Percentiles rank a stretch among this genome's conserved stretches.
These are phyloP conservation scores for Ustilago cynodontis DNA, from an alignment of 1,284 basidiomycete species.

Conservation along the genomic window DNA sequence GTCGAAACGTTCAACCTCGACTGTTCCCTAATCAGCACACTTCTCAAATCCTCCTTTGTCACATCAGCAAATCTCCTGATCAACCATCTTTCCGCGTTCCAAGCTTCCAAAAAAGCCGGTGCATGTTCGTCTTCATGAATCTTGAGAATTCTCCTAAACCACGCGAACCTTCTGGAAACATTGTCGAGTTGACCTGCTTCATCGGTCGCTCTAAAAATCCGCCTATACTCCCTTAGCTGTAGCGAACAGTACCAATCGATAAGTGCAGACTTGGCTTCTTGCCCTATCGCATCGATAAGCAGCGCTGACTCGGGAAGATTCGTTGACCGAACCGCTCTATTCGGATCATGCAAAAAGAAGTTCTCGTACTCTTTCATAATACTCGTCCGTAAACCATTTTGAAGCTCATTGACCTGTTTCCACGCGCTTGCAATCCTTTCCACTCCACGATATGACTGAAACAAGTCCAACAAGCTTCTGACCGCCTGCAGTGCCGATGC, in stretches of 20 bases:
- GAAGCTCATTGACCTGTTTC: conserved; percentile 57
- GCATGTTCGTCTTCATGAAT: conserved; percentile 86
- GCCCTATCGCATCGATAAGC: conserved; percentile 65
- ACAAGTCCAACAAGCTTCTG: conserved; percentile 62
- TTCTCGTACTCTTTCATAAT: conserved; percentile 65
- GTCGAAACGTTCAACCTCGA: conserved; percentile 59
- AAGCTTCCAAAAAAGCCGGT: conserved; percentile 57
- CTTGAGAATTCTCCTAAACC: conserved; percentile 92
- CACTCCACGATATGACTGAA: conserved; percentile 59
- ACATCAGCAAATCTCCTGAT: conserved; percentile 63
- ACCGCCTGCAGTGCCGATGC: conserved; percentile 65
- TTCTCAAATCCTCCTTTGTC: conserved; percentile 65
- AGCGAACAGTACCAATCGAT: conserved; percentile 90
- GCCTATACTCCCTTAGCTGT: conserved; percentile 93
- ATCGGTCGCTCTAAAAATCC: conserved; percentile 80
- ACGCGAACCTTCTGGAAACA: conserved; percentile 89
- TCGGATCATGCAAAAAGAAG: conserved; percentile 57
- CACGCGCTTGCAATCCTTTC: conserved; percentile 59
- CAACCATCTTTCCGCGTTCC: conserved; percentile 63
- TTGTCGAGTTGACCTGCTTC: conserved; percentile 96
- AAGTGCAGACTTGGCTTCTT: conserved; percentile 74
- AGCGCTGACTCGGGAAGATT: conserved; percentile 63
- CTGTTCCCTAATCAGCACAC: conserved; percentile 64
- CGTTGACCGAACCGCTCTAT: conserved; percentile 51
- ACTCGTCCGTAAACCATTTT: conserved; percentile 48